Conservation (phyloP, 2,329 filamentous ascomycete genomes). For the Ascochyta clinopodiicola region DNA sequence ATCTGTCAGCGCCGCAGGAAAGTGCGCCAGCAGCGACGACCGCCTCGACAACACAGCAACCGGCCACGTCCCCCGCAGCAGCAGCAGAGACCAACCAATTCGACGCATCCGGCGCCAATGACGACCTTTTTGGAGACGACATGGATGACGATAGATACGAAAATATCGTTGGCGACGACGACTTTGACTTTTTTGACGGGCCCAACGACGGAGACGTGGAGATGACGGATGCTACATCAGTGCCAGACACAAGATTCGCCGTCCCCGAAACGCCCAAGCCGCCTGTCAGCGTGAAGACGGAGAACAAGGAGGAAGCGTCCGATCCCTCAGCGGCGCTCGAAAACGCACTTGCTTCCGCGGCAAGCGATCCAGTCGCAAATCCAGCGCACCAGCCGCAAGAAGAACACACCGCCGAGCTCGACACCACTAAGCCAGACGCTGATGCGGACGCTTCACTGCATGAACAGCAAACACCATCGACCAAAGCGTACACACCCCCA, state of each 20-base stretch:
- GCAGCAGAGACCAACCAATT: slow-evolving; percentile 29
- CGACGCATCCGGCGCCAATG: slow-evolving; percentile 40
- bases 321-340: slow-evolving; percentile 41
- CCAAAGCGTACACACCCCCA: slow-evolving; percentile 43
- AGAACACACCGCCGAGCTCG: not conserved
- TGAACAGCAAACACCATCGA: not conserved
- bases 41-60: slow-evolving; percentile 19
- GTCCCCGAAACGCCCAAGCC: slow-evolving; percentile 1
- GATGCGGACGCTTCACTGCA: not conserved
- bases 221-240: slow-evolving; percentile 38
- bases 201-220: slow-evolving; percentile 52
- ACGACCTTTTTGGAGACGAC: slow-evolving; percentile 71
- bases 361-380: not conserved
- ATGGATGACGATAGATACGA: slow-evolving; percentile 73
- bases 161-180: slow-evolving; percentile 78
- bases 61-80: slow-evolving; percentile 33
- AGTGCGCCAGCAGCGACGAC: slow-evolving; percentile 18
- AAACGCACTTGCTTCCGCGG: slow-evolving; percentile 31
- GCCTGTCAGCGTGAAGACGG: not conserved
- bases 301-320: slow-evolving; percentile 31
- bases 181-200: slow-evolving; percentile 85
- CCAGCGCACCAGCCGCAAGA: not conserved
- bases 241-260: slow-evolving; percentile 23
- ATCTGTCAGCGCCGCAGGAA: slow-evolving; percentile 40
- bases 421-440: not conserved